phyloP scores from a whole-genome alignment of 352 stramenopile species.

The Phytopythium litorale region DNA sequence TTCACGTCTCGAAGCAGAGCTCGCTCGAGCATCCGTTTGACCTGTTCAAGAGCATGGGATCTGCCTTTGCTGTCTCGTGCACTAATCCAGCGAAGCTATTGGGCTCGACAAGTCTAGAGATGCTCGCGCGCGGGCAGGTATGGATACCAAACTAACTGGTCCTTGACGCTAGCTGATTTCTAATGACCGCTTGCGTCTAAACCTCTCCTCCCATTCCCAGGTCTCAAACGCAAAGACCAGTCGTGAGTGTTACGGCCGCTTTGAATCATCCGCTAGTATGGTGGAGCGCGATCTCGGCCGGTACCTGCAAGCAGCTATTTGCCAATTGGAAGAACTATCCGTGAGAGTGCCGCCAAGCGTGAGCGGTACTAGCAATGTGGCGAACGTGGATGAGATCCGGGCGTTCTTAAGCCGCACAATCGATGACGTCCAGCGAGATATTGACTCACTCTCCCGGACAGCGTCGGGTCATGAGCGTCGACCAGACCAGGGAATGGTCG shows the following conservation, averaged over 20 bases:
- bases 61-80: background rate
- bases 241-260: background rate
- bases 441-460: constrained; percentile 9
- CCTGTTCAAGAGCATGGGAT: constrained; percentile 5
- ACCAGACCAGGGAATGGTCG: background rate
- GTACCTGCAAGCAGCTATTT: constrained; percentile 21
- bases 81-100: constrained; percentile 5
- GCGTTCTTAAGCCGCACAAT: constrained; percentile 12
- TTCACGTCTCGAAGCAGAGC: background rate
- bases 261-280: background rate
- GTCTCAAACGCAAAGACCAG: background rate
- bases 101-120: background rate
- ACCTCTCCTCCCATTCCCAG: background rate
- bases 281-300: constrained; percentile 19
- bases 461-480: constrained; percentile 5
- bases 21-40: constrained; percentile 6
- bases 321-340: constrained; percentile 18
- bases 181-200: background rate
- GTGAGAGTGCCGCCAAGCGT: constrained; percentile 15
- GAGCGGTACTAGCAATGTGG: constrained; percentile 10
- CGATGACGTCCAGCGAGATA: constrained; percentile 6
- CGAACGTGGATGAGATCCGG: constrained; percentile 18
- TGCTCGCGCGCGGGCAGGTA: constrained; percentile 2
- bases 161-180: background rate
- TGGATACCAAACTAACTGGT: background rate